Evolutionary conservation across 2,329 filamentous ascomycete genomes (phyloP).

Genomic region (Penicillium verrucosum): DNA sequence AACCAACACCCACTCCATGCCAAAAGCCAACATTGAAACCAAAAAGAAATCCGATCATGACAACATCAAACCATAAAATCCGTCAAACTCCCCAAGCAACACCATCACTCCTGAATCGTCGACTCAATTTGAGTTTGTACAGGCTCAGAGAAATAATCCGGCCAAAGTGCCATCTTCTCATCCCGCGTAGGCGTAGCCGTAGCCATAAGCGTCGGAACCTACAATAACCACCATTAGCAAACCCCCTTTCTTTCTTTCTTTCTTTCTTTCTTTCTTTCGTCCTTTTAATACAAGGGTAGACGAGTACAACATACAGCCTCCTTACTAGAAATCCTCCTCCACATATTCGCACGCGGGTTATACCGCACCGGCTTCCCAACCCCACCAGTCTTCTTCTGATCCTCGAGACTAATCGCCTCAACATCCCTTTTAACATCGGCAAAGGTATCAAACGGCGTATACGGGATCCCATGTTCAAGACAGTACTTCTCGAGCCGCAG

Average conservation of each 20-base stretch:
- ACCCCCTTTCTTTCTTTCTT: too few species aligned
- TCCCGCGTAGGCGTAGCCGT: slow-evolving; percentile 54
- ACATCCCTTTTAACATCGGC: slow-evolving; percentile 63
- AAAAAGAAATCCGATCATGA: not conserved
- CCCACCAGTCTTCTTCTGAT: slow-evolving; percentile 60
- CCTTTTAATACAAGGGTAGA: too few species aligned
- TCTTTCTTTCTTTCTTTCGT: too few species aligned
- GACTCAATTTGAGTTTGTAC: slow-evolving; percentile 35
- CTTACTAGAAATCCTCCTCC: slow-evolving; percentile 61
- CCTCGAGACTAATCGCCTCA: slow-evolving; percentile 55
- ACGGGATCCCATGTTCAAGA: slow-evolving; percentile 57
- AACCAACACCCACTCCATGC: slow-evolving; percentile 6
- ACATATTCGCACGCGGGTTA: slow-evolving; percentile 67
- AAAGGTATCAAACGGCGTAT: slow-evolving; percentile 64
- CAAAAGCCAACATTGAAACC: not conserved
- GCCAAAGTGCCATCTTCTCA: slow-evolving; percentile 63
- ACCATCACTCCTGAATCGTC: slow-evolving; percentile 14
- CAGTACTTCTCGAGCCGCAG: slow-evolving; percentile 66
- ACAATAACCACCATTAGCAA: not conserved
- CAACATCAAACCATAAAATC: not conserved
- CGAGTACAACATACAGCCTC: slow-evolving; percentile 43
- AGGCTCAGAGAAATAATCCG: slow-evolving; percentile 53
- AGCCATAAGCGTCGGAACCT: slow-evolving; percentile 47
- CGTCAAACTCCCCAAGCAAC: not conserved
- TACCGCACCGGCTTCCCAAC: slow-evolving; percentile 58